Base-by-base conservation (phyloP, 257 asterid genomes). In the Scutellaria barbata region DNA sequence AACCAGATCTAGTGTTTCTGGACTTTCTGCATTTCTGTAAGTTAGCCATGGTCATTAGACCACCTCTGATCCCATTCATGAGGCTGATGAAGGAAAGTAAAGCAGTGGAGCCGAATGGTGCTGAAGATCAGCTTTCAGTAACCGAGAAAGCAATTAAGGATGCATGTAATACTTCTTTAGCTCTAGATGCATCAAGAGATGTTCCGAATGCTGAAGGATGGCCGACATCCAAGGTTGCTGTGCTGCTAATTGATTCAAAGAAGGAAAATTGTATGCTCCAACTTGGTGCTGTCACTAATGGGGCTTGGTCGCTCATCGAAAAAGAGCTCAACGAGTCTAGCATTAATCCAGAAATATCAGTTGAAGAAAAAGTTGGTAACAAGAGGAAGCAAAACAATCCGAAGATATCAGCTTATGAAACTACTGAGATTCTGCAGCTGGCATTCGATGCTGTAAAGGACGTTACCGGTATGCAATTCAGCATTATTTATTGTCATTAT, bases 291-390 rank as follows among this genome's bases (percentile, higher is more conserved):
- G 56, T 76, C 72, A 79, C 89, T 53, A 46, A 82, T 18, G 96
- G 97, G 18, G 78, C 79, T 41, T 87, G 91, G 92, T 89, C 91
- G 20, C 80, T 79, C 63, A 66, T 84, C 17, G 95, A 87, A 58
- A 86, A 77, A 69, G 66, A 73, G 33, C 8, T 81, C 6, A 70
- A 62, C 16, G 75, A 45, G 54, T 69, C 76, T 57, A 63, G 37
- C 62, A 73, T 52, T 54, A 63, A 57, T 56, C 64, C 42, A 6
- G 76, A 80, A 63, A 43, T 60, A 51, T 55, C 75, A 42, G 40
- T n/a, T 5, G 79, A 48, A 35, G 43, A 74, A 46, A 73, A 59
- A 18, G 52, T 25, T 8, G 35, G 76, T 25, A 48, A 59, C 53
- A 83, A 83, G 82, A 85, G 82, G 84, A 86, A 78, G 75, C 66